Base-by-base conservation (phyloP, 2,329 filamentous ascomycete species). In the Pseudocercospora eumusae region DNA sequence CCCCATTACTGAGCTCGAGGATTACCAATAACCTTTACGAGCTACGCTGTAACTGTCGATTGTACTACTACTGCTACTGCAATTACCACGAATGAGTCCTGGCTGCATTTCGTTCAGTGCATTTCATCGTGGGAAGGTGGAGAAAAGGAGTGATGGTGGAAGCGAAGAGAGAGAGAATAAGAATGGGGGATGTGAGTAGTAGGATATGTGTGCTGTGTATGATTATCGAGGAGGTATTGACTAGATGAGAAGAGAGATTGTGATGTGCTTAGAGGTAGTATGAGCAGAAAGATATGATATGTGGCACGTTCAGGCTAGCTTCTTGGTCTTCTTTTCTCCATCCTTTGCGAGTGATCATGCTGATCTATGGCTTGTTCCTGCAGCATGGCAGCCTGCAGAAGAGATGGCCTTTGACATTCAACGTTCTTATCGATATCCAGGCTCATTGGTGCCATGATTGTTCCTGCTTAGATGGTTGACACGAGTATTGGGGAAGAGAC, bases 1-100 rank as follows among this genome's bases (percentile, higher is more conserved):
- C 66, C 66, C 66, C 66, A 57, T 68, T 65, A 63, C 60, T 49
- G 60, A 64, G 64, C 60, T 65, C 63, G 49, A 57, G 55, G 59
- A 55, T 57, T 63, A 60, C 36, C 10, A 9, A 40, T 11, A 40
- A 11, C 52, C 55, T 58, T 56, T 59, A 52, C 52, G 44, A 55
- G 53, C 57, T 63, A 54, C 52, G 28, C 28, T 54, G 52, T 54
- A 54, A 54, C 52, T 33, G 52, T 36, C 28, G 49, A 60, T 36
- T 63, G 61, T 63, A 60, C 61, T 63, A 57, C 55, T 57, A 57
- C 54, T 28, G 28, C 52, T 23, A 13, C 31, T 54, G 20, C 20
- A 49, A 49, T 23, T 33, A 52, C 52, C 28, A 36, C 20, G 52
- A 21, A 18, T 36, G 52, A 28, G n/a, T 54, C 33, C 28, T 40